These are phyloP conservation scores for Coleophoma cylindrospora DNA, from an alignment of 2,329 filamentous ascomycete genomes.

Conservation along the genomic window DNA sequence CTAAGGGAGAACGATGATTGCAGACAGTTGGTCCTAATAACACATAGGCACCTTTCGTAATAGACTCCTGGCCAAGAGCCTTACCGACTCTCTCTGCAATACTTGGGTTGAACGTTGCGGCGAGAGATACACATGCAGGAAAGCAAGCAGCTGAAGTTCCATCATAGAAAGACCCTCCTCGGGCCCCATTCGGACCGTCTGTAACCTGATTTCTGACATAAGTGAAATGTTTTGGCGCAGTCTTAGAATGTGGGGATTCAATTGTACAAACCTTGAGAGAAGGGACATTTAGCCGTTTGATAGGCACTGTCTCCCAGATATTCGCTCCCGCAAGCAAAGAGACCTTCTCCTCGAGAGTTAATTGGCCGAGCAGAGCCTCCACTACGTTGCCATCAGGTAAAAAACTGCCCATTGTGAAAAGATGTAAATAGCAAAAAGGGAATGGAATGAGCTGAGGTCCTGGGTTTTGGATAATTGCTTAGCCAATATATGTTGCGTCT, in stretches of 20 bases:
- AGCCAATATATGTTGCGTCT: not conserved
- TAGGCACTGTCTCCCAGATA: conserved; percentile 21
- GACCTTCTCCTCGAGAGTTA: conserved; percentile 27
- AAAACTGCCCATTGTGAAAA: too few species aligned
- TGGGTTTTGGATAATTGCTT: not conserved
- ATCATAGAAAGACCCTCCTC: conserved; percentile 22
- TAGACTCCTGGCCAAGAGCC: conserved; percentile 20
- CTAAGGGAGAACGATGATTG: conserved; percentile 16
- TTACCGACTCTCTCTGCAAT: conserved; percentile 20
- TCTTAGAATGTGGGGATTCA: too few species aligned
- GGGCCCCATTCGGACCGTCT: conserved; percentile 26
- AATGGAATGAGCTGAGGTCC: not conserved
- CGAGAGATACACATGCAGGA: conserved; percentile 22
- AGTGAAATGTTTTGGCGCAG: not conserved
- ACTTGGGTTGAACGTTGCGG: conserved; percentile 24
- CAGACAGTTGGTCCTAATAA: conserved; percentile 27
- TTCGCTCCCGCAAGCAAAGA: conserved; percentile 21
- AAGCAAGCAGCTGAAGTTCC: conserved; percentile 23
- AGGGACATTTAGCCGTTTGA: conserved; percentile 22
- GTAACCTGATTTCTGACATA: conserved; percentile 2
- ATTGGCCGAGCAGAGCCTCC: conserved; percentile 10
- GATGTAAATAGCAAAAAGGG: too few species aligned
- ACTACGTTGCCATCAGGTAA: not conserved
- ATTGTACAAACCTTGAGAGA: conserved; percentile 19
- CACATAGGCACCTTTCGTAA: conserved; percentile 24